These are phyloP conservation scores for Parasarocladium wereldwijsianum DNA, from an alignment of 2,329 filamentous ascomycete genomes.

Conservation along the genomic window DNA sequence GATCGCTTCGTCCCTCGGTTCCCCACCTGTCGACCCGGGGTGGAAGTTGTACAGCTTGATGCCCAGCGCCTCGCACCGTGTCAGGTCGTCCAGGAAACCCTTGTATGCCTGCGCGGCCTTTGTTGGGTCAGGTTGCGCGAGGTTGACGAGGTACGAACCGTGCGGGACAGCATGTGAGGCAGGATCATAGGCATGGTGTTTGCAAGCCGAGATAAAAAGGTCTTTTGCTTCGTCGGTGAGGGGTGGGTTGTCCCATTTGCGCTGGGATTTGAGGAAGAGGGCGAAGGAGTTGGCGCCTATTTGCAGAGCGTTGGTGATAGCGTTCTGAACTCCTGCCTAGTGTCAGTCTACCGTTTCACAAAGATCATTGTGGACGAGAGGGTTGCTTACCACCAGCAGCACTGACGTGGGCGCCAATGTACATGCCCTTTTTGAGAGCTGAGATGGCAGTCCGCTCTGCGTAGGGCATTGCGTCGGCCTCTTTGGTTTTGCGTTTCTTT, in stretches of 20 bases:
- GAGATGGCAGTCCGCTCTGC: slow-evolving; percentile 49
- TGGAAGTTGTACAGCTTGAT: slow-evolving; percentile 98
- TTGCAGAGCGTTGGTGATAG: slow-evolving; percentile 60
- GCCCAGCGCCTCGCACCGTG: slow-evolving; percentile 70
- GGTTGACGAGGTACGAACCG: slow-evolving; percentile 91
- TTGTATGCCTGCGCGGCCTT: slow-evolving; percentile 79
- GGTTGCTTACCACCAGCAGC: slow-evolving; percentile 57
- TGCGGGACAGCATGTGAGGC: slow-evolving; percentile 71
- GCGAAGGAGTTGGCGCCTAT: slow-evolving; percentile 91
- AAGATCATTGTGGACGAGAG: slow-evolving; percentile 2
- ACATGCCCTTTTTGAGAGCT: slow-evolving; percentile 55
- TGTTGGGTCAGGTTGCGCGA: slow-evolving; percentile 66
- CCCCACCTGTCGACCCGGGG: slow-evolving; percentile 67
- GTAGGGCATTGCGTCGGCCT: slow-evolving; percentile 42
- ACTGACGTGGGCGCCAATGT: slow-evolving; percentile 86
- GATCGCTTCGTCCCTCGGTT: slow-evolving; percentile 54
- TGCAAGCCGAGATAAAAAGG: slow-evolving; percentile 55
- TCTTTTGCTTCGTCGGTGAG: slow-evolving; percentile 52
- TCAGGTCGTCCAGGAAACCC: slow-evolving; percentile 76
- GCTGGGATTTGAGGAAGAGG: slow-evolving; percentile 88
- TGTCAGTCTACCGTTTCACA: neutral
- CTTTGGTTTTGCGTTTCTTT: slow-evolving; percentile 32
- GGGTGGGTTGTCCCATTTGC: slow-evolving; percentile 81
- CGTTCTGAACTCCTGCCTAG: slow-evolving; percentile 66
- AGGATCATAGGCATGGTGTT: slow-evolving; percentile 56